Evolutionary conservation across 352 stramenopile genomes (phyloP).

Genomic region (Globisporangium iwayamae): DNA sequence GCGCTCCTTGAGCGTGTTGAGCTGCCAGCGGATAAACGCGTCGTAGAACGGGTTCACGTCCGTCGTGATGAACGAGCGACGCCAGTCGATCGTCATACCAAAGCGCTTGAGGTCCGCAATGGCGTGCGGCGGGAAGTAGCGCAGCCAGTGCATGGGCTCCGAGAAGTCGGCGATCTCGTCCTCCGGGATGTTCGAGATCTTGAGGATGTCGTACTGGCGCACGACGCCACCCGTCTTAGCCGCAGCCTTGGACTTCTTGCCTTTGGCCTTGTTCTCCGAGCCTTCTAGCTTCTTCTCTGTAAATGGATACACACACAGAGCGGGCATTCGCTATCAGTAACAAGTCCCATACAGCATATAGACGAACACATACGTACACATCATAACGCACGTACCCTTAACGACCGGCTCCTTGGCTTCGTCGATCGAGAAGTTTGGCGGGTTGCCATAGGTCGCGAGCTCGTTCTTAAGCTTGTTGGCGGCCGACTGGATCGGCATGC

Average conservation of each 20-base stretch:
- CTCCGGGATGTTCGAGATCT: constrained; percentile 85
- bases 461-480: constrained; percentile 99
- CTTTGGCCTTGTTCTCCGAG: constrained; percentile 86
- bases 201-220: constrained; percentile 99
- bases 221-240: constrained; percentile 97
- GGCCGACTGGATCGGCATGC: constrained; percentile 99
- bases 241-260: constrained; percentile 98
- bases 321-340: not conserved
- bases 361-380: not conserved
- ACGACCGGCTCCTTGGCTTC: constrained; percentile 24
- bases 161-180: constrained; percentile 97
- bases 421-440: constrained; percentile 91
- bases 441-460: constrained; percentile 92
- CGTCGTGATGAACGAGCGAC: constrained; percentile 99
- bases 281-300: constrained; percentile 79
- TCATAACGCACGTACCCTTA: constrained; percentile 12
- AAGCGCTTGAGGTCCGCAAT: constrained; percentile 97
- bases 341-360: not conserved
- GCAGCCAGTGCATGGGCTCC: constrained; percentile 97
- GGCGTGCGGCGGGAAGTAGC: constrained; percentile 98
- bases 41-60: constrained; percentile 99
- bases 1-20: constrained; percentile 95
- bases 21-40: constrained; percentile 99
- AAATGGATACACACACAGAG: not conserved
- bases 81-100: constrained; percentile 97